Conservation (phyloP, 2,329 filamentous ascomycete genomes). For the Trichoderma lentiforme region DNA sequence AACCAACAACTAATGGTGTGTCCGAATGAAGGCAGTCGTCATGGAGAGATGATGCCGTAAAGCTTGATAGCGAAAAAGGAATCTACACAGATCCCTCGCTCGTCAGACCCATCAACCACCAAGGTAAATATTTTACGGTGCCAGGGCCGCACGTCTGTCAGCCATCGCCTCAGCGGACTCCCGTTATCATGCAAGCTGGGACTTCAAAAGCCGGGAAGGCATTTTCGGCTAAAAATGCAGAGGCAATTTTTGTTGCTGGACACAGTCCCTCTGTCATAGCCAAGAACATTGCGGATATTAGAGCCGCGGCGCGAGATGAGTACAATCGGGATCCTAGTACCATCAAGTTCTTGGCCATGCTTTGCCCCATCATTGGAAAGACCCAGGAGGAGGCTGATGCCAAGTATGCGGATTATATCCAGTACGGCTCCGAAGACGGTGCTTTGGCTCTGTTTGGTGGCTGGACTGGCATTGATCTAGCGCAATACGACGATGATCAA, state of each 20-base stretch:
- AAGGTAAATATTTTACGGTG: constrained; percentile 57
- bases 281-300: constrained; percentile 55
- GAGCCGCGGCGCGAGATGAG: constrained; percentile 45
- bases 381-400: constrained; percentile 56
- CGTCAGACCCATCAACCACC: constrained; percentile 61
- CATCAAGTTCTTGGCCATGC: constrained; percentile 59
- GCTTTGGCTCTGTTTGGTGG: constrained; percentile 63
- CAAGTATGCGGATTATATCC: constrained; percentile 49
- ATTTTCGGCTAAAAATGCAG: constrained; percentile 62
- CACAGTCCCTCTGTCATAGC: constrained; percentile 54
- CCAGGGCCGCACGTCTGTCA: constrained; percentile 60
- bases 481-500: constrained; percentile 59
- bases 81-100: constrained; percentile 44
- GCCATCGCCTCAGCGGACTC: constrained; percentile 61
- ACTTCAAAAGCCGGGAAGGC: constrained; percentile 57
- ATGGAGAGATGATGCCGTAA: constrained; percentile 60
- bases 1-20: not conserved
- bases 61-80: constrained; percentile 49
- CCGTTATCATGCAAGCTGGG: constrained; percentile 62
- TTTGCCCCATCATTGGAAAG: constrained; percentile 57
- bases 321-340: constrained; percentile 50
- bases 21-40: constrained; percentile 38
- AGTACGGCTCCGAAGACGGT: constrained; percentile 58
- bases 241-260: constrained; percentile 61
- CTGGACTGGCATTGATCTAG: constrained; percentile 64